These are phyloP conservation scores for Entomortierella chlamydospora DNA, from an alignment of 192 early-diverging fungal species.

Conservation along the genomic window DNA sequence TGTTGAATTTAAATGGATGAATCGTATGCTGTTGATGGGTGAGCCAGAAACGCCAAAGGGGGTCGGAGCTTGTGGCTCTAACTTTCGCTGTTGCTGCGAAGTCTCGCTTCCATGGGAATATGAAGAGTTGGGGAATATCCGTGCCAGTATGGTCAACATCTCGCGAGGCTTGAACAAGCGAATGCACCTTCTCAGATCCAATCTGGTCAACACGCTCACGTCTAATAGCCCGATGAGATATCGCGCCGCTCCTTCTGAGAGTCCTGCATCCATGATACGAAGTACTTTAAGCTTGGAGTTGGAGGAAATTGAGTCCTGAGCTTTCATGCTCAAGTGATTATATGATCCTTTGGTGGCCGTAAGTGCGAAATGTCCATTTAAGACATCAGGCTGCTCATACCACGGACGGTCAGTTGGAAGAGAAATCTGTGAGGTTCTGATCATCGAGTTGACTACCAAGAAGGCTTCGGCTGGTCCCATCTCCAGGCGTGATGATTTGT, in stretches of 20 bases:
- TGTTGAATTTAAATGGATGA: conserved; percentile 30
- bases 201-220: conserved; percentile 18
- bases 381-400: conserved; percentile 14
- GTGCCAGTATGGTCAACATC: conserved; percentile 17
- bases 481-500: conserved; percentile 5
- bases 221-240: conserved; percentile 26
- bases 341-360: conserved; percentile 27
- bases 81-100: background rate
- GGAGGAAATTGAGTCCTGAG: conserved; percentile 13
- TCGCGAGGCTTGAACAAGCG: conserved; percentile 36
- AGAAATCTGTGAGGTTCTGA: conserved; percentile 7
- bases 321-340: background rate
- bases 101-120: background rate
- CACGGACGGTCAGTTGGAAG: conserved; percentile 17
- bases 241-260: conserved; percentile 25
- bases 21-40: conserved; percentile 11
- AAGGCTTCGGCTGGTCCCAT: conserved; percentile 27
- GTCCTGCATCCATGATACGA: conserved; percentile 24
- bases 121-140: conserved; percentile 17
- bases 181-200: conserved; percentile 36
- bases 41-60: conserved; percentile 11
- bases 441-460: conserved; percentile 37
- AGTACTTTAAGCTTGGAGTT: conserved; percentile 38
- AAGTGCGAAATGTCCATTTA: conserved; percentile 4
- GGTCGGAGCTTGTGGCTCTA: conserved; percentile 2